Evolutionary conservation across 208 protist species (phyloP).

Genomic region (Leishmania turanica): DNA sequence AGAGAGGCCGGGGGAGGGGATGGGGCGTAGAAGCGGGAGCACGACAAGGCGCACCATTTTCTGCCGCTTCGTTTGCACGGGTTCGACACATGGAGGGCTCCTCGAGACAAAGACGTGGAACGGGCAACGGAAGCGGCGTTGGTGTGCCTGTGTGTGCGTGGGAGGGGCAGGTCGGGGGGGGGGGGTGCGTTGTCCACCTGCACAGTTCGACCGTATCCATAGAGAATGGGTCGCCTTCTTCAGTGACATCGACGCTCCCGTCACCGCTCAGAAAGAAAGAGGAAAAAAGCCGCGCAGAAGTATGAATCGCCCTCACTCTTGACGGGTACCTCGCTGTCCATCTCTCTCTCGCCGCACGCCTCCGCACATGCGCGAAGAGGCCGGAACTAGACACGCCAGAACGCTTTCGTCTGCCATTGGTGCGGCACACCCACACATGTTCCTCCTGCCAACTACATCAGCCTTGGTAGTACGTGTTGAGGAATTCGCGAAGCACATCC

Average conservation of each 20-base stretch:
- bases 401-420: neutral
- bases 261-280: neutral
- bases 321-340: neutral
- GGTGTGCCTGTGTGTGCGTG: too few relatives aligned
- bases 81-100: neutral
- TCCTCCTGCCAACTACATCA: slow-evolving; percentile 8
- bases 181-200: neutral
- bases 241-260: neutral
- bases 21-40: neutral
- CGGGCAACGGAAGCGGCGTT: neutral
- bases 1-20: neutral
- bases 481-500: slow-evolving; percentile 81
- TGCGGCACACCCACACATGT: neutral
- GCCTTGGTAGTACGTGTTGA: slow-evolving; percentile 82
- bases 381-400: too few relatives aligned
- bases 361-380: neutral
- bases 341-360: neutral
- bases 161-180: too few relatives aligned
- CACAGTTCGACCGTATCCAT: neutral
- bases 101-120: neutral
- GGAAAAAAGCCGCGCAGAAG: neutral
- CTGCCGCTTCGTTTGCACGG: neutral
- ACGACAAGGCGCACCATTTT: neutral
- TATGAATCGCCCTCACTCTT: neutral
- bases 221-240: neutral